Evolutionary conservation across 164 flowering plant genomes (phyloP), one percentile per base, ranked within the genome.

Genomic region (Akebia trifoliata): DNA sequence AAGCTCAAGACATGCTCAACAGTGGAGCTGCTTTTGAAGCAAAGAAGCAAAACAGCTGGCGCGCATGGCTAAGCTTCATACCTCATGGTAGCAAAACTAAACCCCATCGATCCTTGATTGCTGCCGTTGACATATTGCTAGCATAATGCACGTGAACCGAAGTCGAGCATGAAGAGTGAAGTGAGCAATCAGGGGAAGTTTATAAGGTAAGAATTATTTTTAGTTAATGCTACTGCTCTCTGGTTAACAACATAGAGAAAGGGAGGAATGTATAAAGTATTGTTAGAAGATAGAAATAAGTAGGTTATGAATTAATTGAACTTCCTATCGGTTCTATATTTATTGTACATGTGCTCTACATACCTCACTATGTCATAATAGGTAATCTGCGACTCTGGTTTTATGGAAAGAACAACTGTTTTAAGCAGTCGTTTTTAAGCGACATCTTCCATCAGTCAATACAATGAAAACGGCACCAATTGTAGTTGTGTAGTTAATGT

Each of bases 1-100:
- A 94, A 73, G 96, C 97, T 5, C 96, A 86, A 60, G 99, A 94
- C 76, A 94, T 90, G 97, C 86, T 94, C 31, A 86, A 77, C 32
- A 97, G 90, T 39, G 99, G 97, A 8, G 91, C 99, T 15, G 50
- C 90, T 18, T 83, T 94, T 25, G 99, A 94, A 65, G 81, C 83
- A 0, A 90, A 86, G 83, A 81, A 69, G 65, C 95, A 82, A 48
- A 86, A 81, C 69, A 79, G 81, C 70, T 84, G 96, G 97, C 87
- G 95, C n/a, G n/a, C n/a, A n/a, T 9, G 56, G 68, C 64, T 86
- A 65, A 74, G 63, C 11, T 45, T 50, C 11, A 17, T 25, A 43
- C 47, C 24, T 42, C 8, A 15, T 17, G 31, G 3, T 50, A 50
- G 37, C n/a, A 30, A 12, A 30, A 6, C 38, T n/a, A 8, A 20